Percentiles rank a stretch among this genome's conserved stretches.
These are phyloP conservation scores for Filobasidium floriforme DNA, from an alignment of 768 basidiomycete species.

Conservation along the genomic window DNA sequence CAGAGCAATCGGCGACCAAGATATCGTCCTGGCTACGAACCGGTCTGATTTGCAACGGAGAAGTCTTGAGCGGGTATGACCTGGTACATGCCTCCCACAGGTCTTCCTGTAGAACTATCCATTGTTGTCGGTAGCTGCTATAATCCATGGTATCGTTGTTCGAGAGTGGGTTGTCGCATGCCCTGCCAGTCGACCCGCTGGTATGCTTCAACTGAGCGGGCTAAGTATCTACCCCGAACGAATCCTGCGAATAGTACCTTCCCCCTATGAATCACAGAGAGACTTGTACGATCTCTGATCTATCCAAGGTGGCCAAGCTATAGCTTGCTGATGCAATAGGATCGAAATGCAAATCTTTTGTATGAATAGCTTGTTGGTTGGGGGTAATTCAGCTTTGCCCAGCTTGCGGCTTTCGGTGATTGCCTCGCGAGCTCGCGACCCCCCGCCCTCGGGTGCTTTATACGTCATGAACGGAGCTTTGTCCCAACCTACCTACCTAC, in stretches of 20 bases:
- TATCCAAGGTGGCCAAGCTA: no score
- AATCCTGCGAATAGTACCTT: no score
- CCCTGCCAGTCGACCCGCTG: no score
- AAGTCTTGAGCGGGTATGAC: constrained; percentile 32
- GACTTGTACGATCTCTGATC: no score
- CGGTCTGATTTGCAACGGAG: constrained; percentile 38
- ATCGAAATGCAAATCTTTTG: background rate
- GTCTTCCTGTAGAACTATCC: background rate
- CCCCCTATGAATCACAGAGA: no score
- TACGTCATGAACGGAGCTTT: no score
- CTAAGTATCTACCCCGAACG: no score
- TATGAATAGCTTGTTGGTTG: background rate
- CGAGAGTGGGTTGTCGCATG: no score
- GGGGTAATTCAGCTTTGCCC: background rate
- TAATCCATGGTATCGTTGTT: background rate
- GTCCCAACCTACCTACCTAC: no score
- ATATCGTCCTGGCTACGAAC: constrained; percentile 23
- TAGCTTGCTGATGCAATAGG: no score
- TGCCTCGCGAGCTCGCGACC: background rate
- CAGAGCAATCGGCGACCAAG: background rate
- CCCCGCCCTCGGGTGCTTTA: background rate
- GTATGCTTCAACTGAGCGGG: no score
- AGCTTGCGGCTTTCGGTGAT: constrained; percentile 6
- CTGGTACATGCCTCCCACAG: constrained; percentile 2
- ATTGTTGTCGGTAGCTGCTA: background rate